These are phyloP conservation scores for Linum lewisii DNA, from an alignment of 345 rosid genomes.

Conservation along the genomic window DNA sequence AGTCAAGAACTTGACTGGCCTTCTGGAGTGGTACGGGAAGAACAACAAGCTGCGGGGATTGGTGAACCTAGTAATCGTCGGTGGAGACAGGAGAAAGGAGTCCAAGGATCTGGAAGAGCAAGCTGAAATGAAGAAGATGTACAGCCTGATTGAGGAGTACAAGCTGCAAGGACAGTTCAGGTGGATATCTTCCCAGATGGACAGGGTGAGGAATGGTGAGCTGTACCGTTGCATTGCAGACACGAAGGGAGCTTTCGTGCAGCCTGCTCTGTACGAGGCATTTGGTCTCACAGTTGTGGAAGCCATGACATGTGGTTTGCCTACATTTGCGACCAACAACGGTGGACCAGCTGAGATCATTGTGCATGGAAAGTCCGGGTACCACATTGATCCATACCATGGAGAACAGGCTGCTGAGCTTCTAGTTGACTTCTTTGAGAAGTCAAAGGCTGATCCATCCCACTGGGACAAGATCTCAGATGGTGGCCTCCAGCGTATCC, in stretches of 20 bases:
- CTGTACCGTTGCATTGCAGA: conserved; percentile 74
- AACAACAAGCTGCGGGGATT: conserved; percentile 54
- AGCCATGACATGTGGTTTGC: conserved; percentile 87
- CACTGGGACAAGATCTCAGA: conserved; percentile 67
- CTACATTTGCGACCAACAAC: conserved; percentile 74
- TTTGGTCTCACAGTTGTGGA: conserved; percentile 84
- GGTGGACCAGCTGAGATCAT: conserved; percentile 99
- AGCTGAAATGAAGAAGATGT: conserved; percentile 88
- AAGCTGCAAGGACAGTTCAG: conserved; percentile 69
- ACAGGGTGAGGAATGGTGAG: conserved; percentile 74
- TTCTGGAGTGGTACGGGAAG: conserved; percentile 93
- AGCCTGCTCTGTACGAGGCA: conserved; percentile 80
- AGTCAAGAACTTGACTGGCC: conserved; percentile 78
- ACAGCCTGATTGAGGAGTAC: conserved; percentile 48
- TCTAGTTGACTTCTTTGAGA: conserved; percentile 64
- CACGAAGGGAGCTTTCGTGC: conserved; percentile 82
- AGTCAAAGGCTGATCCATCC: conserved; percentile 52
- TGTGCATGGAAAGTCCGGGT: conserved; percentile 75
- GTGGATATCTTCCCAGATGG: conserved; percentile 93
- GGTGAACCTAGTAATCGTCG: conserved; percentile 79
- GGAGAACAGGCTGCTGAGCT: conserved; percentile 68
- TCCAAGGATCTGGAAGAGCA: conserved; percentile 88
- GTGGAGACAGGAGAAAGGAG: conserved; percentile 87
- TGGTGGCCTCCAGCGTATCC: conserved; percentile 70
- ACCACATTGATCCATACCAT: conserved; percentile 87